A percentile compares a stretch with the other conserved stretches of the same genome.
Conservation (phyloP, 2,329 filamentous ascomycete genomes). For the Phaeomoniella chlamydospora region DNA sequence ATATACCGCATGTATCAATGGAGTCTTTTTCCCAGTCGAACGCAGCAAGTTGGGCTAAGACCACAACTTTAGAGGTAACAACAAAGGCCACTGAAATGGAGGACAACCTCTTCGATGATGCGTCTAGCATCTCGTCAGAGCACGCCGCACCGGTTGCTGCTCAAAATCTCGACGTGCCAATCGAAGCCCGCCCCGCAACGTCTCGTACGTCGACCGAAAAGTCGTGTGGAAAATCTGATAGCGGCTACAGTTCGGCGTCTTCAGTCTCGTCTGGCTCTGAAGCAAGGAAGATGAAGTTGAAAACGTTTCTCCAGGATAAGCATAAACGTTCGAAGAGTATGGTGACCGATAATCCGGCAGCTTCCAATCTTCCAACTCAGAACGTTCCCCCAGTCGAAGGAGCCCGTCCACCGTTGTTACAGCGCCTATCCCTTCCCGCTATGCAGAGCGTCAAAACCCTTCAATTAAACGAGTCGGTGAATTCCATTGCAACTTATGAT, state of each 20-base stretch:
- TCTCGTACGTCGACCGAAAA: background rate
- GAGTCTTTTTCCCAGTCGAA: background rate
- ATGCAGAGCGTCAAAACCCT: background rate
- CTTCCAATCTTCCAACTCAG: background rate
- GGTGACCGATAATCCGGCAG: background rate
- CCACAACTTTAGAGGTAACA: conserved; percentile 1
- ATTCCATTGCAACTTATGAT: background rate
- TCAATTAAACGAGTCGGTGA: background rate
- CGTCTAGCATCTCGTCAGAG: background rate
- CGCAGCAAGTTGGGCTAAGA: background rate
- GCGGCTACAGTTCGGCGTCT: conserved; percentile 12
- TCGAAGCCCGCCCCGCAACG: background rate
- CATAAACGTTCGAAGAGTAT: background rate
- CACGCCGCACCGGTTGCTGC: background rate
- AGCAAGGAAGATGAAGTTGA: background rate
- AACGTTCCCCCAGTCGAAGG: background rate
- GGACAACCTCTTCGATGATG: conserved; percentile 4
- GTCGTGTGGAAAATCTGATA: conserved; percentile 8
- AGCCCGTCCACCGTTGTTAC: background rate
- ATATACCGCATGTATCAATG: background rate
- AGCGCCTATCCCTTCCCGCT: background rate
- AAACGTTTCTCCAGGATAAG: background rate
- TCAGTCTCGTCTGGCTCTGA: conserved; percentile 5
- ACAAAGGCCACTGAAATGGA: conserved; percentile 4
- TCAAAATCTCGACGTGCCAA: background rate